phyloP scores from a whole-genome alignment of 2,329 filamentous ascomycete genomes.

The Ilyonectria robusta region DNA sequence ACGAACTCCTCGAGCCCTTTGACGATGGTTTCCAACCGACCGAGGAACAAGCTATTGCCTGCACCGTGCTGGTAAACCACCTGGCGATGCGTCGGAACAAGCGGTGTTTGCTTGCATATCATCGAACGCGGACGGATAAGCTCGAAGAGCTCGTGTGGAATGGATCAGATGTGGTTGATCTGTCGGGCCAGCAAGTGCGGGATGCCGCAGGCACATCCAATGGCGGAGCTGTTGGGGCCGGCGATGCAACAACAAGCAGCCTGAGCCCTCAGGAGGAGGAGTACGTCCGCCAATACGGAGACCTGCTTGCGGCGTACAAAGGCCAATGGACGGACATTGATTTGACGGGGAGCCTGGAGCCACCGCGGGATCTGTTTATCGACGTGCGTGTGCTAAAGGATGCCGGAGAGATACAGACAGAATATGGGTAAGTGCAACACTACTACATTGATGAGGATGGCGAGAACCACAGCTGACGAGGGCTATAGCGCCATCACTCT shows the following conservation, averaged over 20 bases:
- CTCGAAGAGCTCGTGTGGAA: constrained; percentile 95
- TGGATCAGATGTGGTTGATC: constrained; percentile 85
- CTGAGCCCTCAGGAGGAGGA: constrained; percentile 97
- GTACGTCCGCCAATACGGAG: constrained; percentile 91
- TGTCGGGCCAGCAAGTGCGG: constrained; percentile 69
- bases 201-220: constrained; percentile 53
- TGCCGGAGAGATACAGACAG: constrained; percentile 98
- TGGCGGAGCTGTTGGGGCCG: constrained; percentile 53
- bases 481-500: constrained; percentile 85
- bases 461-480: constrained; percentile 35
- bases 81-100: constrained; percentile 97
- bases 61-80: constrained; percentile 92
- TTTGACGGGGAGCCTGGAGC: constrained; percentile 92
- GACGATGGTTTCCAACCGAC: constrained; percentile 88
- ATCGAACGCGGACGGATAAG: constrained; percentile 90
- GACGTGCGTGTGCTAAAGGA: constrained; percentile 97
- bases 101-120: constrained; percentile 93
- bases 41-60: constrained; percentile 86
- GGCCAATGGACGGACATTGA: constrained; percentile 99
- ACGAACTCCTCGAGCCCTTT: constrained; percentile 84
- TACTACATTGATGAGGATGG: constrained; percentile 2
- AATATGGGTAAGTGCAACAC: constrained; percentile 83
- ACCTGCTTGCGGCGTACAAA: constrained; percentile 95
- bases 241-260: constrained; percentile 75
- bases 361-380: constrained; percentile 95